A percentile compares a stretch with the other conserved stretches of the same genome.
These are phyloP conservation scores for Elongisporangium prolatum DNA, from an alignment of 352 stramenopile species.

Conservation along the genomic window DNA sequence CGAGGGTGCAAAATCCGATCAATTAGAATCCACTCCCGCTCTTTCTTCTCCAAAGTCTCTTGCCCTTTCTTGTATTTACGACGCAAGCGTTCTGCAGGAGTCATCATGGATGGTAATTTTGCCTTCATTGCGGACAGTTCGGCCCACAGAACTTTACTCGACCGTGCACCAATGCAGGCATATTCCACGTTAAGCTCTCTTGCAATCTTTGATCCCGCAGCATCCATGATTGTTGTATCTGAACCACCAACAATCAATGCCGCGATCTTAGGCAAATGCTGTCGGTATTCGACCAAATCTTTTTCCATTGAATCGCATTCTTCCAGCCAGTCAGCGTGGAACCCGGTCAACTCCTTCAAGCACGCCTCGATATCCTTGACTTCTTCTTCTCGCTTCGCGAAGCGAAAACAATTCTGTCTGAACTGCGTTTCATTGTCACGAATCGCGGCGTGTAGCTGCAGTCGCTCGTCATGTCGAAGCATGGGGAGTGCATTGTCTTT, in stretches of 20 bases:
- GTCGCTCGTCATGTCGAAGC: conserved; percentile 32
- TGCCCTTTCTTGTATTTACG: conserved; percentile 78
- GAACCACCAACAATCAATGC: conserved; percentile 26
- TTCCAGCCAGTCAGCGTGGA: conserved; percentile 58
- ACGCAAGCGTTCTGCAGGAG: conserved; percentile 54
- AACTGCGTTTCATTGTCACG: conserved; percentile 36
- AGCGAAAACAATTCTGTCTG: conserved; percentile 64
- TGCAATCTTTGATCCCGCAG: conserved; percentile 44
- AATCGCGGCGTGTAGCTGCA: conserved; percentile 34
- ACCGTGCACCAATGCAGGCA: conserved; percentile 36
- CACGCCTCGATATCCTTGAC: conserved; percentile 55
- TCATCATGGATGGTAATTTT: conserved; percentile 77
- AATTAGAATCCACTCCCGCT: conserved; percentile 73
- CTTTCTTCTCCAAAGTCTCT: conserved; percentile 58
- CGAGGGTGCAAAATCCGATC: conserved; percentile 63
- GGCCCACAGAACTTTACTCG: conserved; percentile 60
- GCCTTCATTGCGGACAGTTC: conserved; percentile 72
- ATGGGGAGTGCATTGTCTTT: conserved; percentile 31
- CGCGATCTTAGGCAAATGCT: conserved; percentile 44
- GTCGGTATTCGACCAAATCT: conserved; percentile 43
- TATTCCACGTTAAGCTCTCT: conserved; percentile 65
- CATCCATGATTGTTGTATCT: conserved; percentile 13
- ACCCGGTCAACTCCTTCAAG: conserved; percentile 58
- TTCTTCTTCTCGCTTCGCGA: conserved; percentile 68
- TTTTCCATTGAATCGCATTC: conserved; percentile 58